These are phyloP conservation scores for Tetrapisispora iriomotensis DNA, from an alignment of 805 yeast genomes.

Conservation along the genomic window DNA sequence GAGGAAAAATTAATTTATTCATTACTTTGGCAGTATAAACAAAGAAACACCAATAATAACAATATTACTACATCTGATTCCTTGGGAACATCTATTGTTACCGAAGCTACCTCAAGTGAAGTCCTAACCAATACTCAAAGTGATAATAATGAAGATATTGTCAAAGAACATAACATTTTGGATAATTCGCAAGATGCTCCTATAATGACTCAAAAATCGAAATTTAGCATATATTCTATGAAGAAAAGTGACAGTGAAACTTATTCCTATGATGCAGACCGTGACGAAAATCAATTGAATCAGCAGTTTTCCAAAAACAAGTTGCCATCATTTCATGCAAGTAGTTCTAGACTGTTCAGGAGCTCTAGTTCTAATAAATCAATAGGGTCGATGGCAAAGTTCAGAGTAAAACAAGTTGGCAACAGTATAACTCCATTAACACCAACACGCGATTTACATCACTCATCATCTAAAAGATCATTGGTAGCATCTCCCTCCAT, in stretches of 20 bases:
- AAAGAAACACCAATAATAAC: conserved; percentile 38
- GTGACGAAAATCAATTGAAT: neutral
- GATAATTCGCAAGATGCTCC: conserved; percentile 15
- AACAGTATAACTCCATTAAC: conserved; percentile 7
- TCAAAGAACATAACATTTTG: conserved; percentile 1
- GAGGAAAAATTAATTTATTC: conserved; percentile 78
- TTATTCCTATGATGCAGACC: neutral
- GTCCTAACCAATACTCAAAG: neutral
- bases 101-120: neutral
- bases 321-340: conserved; percentile 19
- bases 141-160: neutral
- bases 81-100: neutral
- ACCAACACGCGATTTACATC: conserved; percentile 12
- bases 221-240: conserved; percentile 18
- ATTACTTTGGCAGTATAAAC: conserved; percentile 62
- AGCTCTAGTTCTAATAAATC: conserved; percentile 16
- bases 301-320: conserved; percentile 12
- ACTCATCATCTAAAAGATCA: conserved; percentile 10
- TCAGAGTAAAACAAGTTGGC: conserved; percentile 7
- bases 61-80: neutral
- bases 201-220: conserved; percentile 22
- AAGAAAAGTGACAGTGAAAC: neutral
- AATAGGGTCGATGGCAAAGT: conserved; percentile 11
- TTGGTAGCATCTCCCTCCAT: conserved; percentile 4
- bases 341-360: conserved; percentile 22